Conservation (phyloP, 257 asterid genomes). For the Nicotiana tabacum region DNA sequence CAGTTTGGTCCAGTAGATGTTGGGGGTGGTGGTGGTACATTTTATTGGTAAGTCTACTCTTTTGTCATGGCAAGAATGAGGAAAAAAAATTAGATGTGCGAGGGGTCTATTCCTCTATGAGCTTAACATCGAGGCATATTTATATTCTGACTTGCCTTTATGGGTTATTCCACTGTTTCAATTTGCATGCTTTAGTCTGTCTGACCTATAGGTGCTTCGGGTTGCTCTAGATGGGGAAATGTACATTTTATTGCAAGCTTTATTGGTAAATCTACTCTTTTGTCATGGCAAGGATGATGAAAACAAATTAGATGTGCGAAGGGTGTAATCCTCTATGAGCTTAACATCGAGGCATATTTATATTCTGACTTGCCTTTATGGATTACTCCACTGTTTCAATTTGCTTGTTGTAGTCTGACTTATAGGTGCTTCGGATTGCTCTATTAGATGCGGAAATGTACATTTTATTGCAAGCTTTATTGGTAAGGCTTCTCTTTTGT, state of each 20-base stretch:
- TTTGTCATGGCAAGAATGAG: not conserved
- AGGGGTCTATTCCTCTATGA: not conserved
- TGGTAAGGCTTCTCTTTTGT: not conserved
- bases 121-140: constrained; percentile 21
- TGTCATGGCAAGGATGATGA: not conserved
- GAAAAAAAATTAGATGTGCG: not conserved
- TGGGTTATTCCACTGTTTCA: not conserved
- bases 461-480: no score
- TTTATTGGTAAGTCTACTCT: not conserved
- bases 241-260: no score
- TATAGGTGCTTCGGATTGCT: no score
- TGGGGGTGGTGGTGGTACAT: no score
- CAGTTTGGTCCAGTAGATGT: not conserved
- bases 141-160: no score
- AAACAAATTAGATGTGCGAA: not conserved
- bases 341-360: constrained; percentile 22
- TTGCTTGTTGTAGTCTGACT: no score
- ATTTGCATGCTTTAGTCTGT: no score
- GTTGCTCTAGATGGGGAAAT: no score
- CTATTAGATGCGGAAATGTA: no score
- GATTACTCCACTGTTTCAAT: not conserved
- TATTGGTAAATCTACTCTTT: no score
- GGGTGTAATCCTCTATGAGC: not conserved
- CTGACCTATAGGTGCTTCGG: no score
- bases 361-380: not conserved